Base-by-base conservation (phyloP, 257 asterid species). In the Primulina eburnea region DNA sequence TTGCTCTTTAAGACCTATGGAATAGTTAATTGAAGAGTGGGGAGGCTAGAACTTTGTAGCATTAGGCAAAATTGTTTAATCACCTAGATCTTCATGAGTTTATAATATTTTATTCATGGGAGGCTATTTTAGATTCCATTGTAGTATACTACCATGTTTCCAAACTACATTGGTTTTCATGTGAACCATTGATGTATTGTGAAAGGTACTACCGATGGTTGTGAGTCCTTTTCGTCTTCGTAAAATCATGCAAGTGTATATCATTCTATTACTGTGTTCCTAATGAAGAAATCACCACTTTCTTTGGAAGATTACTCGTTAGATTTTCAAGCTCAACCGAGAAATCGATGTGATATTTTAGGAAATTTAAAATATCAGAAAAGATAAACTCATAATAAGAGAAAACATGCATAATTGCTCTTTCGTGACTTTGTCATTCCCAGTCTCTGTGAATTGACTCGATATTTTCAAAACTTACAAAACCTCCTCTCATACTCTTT, bases 221-320 rank as follows among this genome's bases (percentile, higher is more conserved):
- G 66, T 37, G 72, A 73, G 12, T 73, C 68, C 60, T 66, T 60
- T 35, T 72, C 62, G 18, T 56, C 16, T 64, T 14, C 21, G 37
- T 55, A 71, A 69, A 30, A 59, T 60, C 62, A 43, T 76, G 53
- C 53, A 55, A 26, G 11, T 60, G 20, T 55, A 35, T 35, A 35
- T 35, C 55, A 59, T 71, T 35, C 10, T 35, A 35, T 33, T 6
- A 33, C 35, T 4, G 29, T 66, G 66, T 64, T 55, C 68, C 50
- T 0, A 28, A 14, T 33, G 71, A 62, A 62, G 61, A 38, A 18
- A 58, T 64, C 12, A 12, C 8, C 28, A 58, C 59, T 59, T 16
- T 16, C 65, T 69, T 35, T 58, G 38, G 6, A 58, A 29, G 43
- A 37, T 2, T 7, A 37, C 8, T 37, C 43, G 43, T 37, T 37